phyloP scores from a whole-genome alignment of 352 stramenopile species.

The Phytophthora hibernalis region DNA sequence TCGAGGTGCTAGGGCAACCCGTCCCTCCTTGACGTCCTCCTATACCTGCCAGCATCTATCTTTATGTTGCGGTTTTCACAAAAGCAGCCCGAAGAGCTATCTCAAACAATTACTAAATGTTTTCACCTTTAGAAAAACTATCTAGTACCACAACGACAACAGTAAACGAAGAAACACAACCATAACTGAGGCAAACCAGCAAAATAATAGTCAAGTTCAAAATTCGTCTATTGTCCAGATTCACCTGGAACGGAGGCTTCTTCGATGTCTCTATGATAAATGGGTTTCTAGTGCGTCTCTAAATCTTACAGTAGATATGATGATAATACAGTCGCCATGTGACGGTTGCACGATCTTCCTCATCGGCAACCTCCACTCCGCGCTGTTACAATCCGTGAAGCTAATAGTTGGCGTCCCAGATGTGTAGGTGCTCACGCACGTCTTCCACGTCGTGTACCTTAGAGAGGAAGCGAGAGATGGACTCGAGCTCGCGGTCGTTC shows the following conservation, averaged over 20 bases:
- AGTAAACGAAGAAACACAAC: too few species aligned
- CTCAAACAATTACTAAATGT: too few species aligned
- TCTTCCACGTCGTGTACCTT: conserved; percentile 61
- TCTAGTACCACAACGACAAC: too few species aligned
- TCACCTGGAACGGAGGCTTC: neutral
- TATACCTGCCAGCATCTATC: conserved; percentile 10
- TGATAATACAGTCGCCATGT: neutral
- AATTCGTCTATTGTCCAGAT: neutral
- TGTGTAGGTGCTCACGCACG: conserved; percentile 75
- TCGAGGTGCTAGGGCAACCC: conserved; percentile 13
- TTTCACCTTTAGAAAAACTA: too few species aligned
- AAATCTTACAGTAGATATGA: neutral
- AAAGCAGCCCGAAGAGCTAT: too few species aligned
- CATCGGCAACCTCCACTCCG: neutral
- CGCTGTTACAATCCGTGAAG: neutral
- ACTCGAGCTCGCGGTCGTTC: conserved; percentile 90
- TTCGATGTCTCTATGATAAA: neutral
- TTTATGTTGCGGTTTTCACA: too few species aligned
- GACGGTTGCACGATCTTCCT: neutral
- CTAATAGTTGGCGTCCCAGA: conserved; percentile 76
- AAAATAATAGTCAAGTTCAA: neutral
- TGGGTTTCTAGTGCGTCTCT: too few species aligned
- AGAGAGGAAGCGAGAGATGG: conserved; percentile 73
- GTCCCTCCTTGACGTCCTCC: conserved; percentile 16
- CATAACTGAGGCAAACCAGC: too few species aligned